These are phyloP conservation scores for Corniculantispora saksenae DNA, from an alignment of 2,329 filamentous ascomycete genomes.

Conservation along the genomic window DNA sequence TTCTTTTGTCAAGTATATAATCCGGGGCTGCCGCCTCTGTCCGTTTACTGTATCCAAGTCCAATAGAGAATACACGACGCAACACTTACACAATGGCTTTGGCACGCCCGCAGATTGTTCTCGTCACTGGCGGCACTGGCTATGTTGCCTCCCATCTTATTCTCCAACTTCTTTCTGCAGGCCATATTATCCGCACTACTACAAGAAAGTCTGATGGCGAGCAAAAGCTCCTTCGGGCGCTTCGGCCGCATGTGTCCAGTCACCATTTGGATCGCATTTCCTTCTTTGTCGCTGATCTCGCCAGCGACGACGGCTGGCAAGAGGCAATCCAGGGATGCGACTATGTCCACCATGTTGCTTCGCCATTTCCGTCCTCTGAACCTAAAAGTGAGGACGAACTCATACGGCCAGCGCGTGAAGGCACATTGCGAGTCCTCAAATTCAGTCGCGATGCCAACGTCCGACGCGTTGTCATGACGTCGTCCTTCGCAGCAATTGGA, in stretches of 20 bases:
- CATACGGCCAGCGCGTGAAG: slow-evolving; percentile 23
- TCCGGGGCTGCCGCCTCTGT: not conserved
- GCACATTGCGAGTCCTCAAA: slow-evolving; percentile 23
- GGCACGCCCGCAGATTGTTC: not conserved
- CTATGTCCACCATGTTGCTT: slow-evolving; percentile 36
- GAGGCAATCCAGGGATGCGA: slow-evolving; percentile 31
- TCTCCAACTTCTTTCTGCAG: not conserved
- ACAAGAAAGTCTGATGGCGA: not conserved
- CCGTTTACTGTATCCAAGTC: no score
- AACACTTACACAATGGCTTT: not conserved
- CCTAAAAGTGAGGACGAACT: slow-evolving; percentile 21
- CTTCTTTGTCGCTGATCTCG: slow-evolving; percentile 24
- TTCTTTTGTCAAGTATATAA: not conserved
- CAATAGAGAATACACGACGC: not conserved
- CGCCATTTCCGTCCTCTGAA: slow-evolving; percentile 30
- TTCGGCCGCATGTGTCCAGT: not conserved
- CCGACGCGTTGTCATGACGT: slow-evolving; percentile 22
- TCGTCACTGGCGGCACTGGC: not conserved
- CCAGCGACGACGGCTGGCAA: slow-evolving; percentile 30
- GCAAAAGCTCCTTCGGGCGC: not conserved
- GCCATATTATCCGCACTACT: not conserved
- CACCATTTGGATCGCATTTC: not conserved
- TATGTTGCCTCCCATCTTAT: not conserved
- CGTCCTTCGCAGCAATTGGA: slow-evolving; percentile 12
- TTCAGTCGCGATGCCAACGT: slow-evolving; percentile 20